Base-by-base conservation (phyloP, 306 rosid genomes). In the Acacia confusa region DNA sequence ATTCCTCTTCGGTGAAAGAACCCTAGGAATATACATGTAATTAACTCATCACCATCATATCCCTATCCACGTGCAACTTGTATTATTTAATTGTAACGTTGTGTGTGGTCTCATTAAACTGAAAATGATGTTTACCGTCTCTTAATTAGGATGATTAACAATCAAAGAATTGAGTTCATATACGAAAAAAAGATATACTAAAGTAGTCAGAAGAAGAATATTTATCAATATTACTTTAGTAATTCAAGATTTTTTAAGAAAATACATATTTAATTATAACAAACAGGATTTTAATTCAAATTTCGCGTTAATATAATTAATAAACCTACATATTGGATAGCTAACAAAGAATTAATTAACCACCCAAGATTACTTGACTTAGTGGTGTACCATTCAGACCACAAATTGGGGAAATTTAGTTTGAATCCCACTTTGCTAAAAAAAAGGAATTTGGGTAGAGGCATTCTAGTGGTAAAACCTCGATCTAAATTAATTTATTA, bases 11-110 rank as follows among this genome's bases (percentile, higher is more conserved):
- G 75, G 6, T 44, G 75, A 43, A 22, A 69, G 55, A 70, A 70
- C 75, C 55, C 75, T 70, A 70, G 53, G 75, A 70, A 70, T 70
- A 70, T 70, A 70, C 57, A 70, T 13, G 17, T 17, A 55, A n/a
- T n/a, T n/a, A n/a, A 41, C 55, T 43, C 55, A 43, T n/a, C 34
- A 24, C 5, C 64, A 57, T 9, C 65, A 14, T 6, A 5, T 43
- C 75, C 75, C 75, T 44, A 22, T 70, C 53, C 75, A 70, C 57
- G 75, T 70, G 75, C 75, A 70, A 6, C 3, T 43, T 25, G 53
- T 69, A 69, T n/a, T 44, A 65, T 43, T 22, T 41, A 41, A 22
- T 5, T 41, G 55, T 70, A 22, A 43, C 27, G 4, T 67, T 34
- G 25, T 30, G 19, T 28, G 12, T 27, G 16, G 10, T 3, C 2